Evolutionary conservation across 192 early-diverging fungal species (phyloP).

Genomic region (Coemansia sp.): DNA sequence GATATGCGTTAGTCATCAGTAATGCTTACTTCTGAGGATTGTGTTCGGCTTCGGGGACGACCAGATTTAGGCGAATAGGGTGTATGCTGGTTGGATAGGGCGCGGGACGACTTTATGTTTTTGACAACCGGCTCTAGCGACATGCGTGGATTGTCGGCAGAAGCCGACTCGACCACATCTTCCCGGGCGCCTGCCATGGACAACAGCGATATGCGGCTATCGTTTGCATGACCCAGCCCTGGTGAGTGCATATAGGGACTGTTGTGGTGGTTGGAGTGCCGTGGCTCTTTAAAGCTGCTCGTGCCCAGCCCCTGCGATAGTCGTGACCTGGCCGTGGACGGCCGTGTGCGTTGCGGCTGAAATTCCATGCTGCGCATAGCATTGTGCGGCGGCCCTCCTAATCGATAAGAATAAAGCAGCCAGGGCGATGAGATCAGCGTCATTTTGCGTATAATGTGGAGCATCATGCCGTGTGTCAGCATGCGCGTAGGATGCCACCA

Average conservation of each 20-base stretch:
- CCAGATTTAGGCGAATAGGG: conserved; percentile 13
- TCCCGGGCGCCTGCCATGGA: conserved; percentile 38
- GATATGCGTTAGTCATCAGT: background rate
- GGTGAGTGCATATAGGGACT: conserved; percentile 22
- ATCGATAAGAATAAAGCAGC: background rate
- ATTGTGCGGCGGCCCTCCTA: conserved; percentile 13
- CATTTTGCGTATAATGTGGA: background rate
- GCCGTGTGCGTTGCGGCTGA: conserved; percentile 24
- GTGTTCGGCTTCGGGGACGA: conserved; percentile 47
- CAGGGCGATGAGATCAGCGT: background rate
- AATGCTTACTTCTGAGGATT: conserved; percentile 48
- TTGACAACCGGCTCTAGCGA: conserved; percentile 29
- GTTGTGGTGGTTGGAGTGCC: conserved; percentile 8
- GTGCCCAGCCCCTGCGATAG: conserved; percentile 31
- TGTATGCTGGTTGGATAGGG: conserved; percentile 29
- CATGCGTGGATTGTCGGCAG: conserved; percentile 12
- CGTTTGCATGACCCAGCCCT: conserved; percentile 13
- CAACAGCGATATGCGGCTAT: conserved; percentile 42
- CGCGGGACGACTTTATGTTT: conserved; percentile 32
- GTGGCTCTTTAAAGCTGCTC: conserved; percentile 41
- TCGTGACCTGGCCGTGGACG: conserved; percentile 39
- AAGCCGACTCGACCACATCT: background rate
- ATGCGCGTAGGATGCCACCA: background rate
- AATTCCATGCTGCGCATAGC: conserved; percentile 22
- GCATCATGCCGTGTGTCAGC: background rate